A percentile compares a stretch with the other conserved stretches of the same genome.
phyloP scores from a whole-genome alignment of 2,329 filamentous ascomycete species.

The Ascochyta pisi region DNA sequence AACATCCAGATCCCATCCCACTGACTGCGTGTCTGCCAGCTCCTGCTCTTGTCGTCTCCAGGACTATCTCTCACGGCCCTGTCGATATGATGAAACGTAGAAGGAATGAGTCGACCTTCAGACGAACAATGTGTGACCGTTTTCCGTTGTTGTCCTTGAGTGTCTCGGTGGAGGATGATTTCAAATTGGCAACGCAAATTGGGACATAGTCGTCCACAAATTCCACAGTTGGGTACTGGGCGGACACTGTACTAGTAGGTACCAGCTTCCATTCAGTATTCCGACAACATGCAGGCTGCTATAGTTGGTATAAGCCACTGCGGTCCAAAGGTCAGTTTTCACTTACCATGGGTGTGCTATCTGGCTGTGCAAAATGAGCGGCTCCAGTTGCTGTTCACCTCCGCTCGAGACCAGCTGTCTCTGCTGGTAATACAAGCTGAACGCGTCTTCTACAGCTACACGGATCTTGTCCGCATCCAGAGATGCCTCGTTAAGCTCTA shows the following conservation, averaged over 20 bases:
- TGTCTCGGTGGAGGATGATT: neutral
- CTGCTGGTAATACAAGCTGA: neutral
- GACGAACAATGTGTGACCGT: neutral
- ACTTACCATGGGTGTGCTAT: neutral
- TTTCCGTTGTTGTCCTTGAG: neutral
- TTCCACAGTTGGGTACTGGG: neutral
- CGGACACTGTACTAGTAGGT: neutral
- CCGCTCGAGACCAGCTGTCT: neutral
- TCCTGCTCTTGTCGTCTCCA: neutral
- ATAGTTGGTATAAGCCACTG: neutral
- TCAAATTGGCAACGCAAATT: neutral
- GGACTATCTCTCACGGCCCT: neutral
- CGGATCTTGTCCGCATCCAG: neutral
- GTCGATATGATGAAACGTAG: neutral
- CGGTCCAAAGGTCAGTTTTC: neutral
- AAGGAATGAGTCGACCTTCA: neutral
- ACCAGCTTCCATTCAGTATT: neutral
- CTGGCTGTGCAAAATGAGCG: neutral
- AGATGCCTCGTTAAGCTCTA: neutral
- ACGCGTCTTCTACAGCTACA: neutral
- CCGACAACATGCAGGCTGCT: neutral
- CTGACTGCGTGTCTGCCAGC: too few species aligned
- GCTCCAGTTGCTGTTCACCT: too few species aligned
- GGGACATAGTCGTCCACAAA: neutral
- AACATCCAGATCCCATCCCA: too few species aligned